Percentiles rank a stretch among this genome's conserved stretches.
Evolutionary conservation across 768 basidiomycete species (phyloP).

Genomic region (Tricholoma terreum): DNA sequence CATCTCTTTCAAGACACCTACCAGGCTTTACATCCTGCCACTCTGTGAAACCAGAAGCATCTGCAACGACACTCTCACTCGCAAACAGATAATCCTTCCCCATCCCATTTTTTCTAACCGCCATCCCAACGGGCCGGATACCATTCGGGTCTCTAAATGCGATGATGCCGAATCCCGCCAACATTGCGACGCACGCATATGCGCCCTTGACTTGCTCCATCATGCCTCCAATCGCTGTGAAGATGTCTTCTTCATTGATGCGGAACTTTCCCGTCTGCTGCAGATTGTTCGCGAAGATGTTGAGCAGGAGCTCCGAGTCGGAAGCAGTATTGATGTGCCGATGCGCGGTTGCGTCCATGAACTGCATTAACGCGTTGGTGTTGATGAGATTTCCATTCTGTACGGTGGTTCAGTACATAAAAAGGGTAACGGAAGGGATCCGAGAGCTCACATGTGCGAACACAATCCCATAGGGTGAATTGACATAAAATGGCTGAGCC

Average conservation of each 20-base stretch:
- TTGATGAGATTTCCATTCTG: slow-evolving; percentile 99
- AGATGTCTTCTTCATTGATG: slow-evolving; percentile 99
- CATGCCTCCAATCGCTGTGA: slow-evolving; percentile 86
- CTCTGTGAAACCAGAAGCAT: slow-evolving; percentile 84
- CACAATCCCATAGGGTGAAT: slow-evolving; percentile 99
- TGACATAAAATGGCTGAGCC: slow-evolving; percentile 99
- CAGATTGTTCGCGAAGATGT: slow-evolving; percentile 96
- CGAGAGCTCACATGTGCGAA: slow-evolving; percentile 88
- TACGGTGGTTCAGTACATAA: slow-evolving; percentile 2
- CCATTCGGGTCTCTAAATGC: slow-evolving; percentile 98
- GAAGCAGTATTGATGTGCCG: slow-evolving; percentile 98
- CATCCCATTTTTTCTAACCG: slow-evolving; percentile 51
- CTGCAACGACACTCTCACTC: slow-evolving; percentile 95
- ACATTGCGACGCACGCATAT: slow-evolving; percentile 98
- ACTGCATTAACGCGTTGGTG: slow-evolving; percentile 79
- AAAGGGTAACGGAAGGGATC: not conserved
- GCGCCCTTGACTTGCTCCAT: slow-evolving; percentile 89
- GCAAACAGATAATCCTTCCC: slow-evolving; percentile 88
- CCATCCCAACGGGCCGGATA: slow-evolving; percentile 91
- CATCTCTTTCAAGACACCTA: slow-evolving; percentile 26
- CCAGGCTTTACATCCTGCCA: slow-evolving; percentile 96
- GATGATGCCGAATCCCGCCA: slow-evolving; percentile 97
- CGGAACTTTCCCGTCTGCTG: slow-evolving; percentile 99
- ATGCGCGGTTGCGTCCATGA: slow-evolving; percentile 94
- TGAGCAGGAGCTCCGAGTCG: slow-evolving; percentile 95